Base-by-base conservation (phyloP, 148 eudicot genomes). In the Fagopyrum homotropicum region DNA sequence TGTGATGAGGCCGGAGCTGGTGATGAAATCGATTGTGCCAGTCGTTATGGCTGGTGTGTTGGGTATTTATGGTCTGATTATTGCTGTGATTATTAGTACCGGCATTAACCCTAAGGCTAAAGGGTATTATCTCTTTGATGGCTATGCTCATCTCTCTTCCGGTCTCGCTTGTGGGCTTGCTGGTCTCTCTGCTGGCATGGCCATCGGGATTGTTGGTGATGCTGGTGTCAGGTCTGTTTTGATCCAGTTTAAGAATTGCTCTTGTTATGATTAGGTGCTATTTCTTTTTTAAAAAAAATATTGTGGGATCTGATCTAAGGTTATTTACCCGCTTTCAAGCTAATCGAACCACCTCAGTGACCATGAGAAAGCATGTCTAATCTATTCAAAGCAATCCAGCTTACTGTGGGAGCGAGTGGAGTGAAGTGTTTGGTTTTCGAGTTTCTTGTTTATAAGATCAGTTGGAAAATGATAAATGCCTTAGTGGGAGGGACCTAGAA, bases 81-180 rank as follows among this genome's bases (percentile, higher is more conserved):
- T 75, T 75, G 78, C 78, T 75, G 78, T 75, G 29, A 75, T 75
- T 49, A 75, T 75, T 10, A 75, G 78, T 49, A 75, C 78, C 52
- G 78, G 78, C 10, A 75, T 75, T 29, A 75, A 75, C 66, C 78
- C 78, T 4, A 75, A 75, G 72, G 78, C 78, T 48, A 75, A 75
- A 50, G 15, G 44, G 4, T 75, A 75, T 40, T 75, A 75, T 10
- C 72, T 75, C 45, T 75, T 75, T n/a, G 78, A 75, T 64, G 78
- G 78, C 4, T 75, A 75, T 12, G 78, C 78, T 75, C 78, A 75
- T 51, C 64, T 75, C 60, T 75, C 78, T 17, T 75, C 78, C 16
- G 78, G 78, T 66, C 68, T 75, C 5, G 78, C 78, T 75, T 75
- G 78, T 75, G 78, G 78, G 16, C 78, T 75, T 7, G 78, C 78